Conservation (phyloP, 2,329 filamentous ascomycete species). For the Aspergillus sp. region DNA sequence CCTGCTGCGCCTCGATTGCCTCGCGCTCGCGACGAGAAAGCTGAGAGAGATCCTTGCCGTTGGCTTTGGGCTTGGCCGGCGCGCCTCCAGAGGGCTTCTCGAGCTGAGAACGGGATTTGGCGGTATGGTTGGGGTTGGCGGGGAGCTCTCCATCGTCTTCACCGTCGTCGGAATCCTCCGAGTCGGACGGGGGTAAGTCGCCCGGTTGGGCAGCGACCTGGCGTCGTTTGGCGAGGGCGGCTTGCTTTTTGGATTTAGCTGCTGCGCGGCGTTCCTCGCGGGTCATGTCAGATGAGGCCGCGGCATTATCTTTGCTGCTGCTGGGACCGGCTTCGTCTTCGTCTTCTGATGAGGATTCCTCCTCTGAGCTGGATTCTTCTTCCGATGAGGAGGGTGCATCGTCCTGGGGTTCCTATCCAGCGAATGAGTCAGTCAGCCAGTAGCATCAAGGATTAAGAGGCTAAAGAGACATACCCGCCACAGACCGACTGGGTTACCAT, state of each 20-base stretch:
- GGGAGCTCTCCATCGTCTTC: conserved; percentile 45
- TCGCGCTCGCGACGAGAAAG: conserved; percentile 67
- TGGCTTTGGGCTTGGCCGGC: conserved; percentile 25
- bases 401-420: conserved; percentile 30
- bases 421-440: not conserved
- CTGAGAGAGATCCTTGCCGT: conserved; percentile 42
- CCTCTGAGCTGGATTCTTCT: conserved; percentile 43
- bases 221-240: conserved; percentile 73
- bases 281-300: conserved; percentile 53
- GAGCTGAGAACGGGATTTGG: conserved; percentile 65
- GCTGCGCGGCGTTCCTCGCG: conserved; percentile 84
- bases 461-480: conserved; percentile 59
- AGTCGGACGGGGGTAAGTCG: conserved; percentile 74
- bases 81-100: conserved; percentile 49
- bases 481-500: conserved; percentile 85
- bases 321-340: conserved; percentile 46
- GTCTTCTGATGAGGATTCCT: conserved; percentile 46
- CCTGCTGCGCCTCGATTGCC: conserved; percentile 78
- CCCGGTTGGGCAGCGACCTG: conserved; percentile 71
- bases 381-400: conserved; percentile 30
- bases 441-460: not conserved
- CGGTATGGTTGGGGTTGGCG: conserved; percentile 83
- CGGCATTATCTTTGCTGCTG: conserved; percentile 26
- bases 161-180: conserved; percentile 40
- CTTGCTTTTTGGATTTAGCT: conserved; percentile 87